Evolutionary conservation across 495 filamentous ascomycete genomes (phyloP).

Genomic region (Lasiosphaeriaceae sp.): DNA sequence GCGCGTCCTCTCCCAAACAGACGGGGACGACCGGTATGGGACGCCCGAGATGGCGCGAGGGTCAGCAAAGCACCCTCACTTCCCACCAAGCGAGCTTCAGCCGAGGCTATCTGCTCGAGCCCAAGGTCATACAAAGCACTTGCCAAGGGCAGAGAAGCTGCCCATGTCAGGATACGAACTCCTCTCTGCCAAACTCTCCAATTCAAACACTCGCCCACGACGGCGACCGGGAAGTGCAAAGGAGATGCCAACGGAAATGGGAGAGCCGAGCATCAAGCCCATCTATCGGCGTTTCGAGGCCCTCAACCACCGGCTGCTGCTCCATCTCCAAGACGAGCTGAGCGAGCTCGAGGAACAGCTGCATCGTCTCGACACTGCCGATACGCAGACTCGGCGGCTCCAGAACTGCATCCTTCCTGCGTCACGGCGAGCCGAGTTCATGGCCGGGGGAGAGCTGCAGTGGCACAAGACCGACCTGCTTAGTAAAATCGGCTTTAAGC

Average conservation of each 20-base stretch:
- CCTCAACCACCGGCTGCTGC: slow-evolving; percentile 78
- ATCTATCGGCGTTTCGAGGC: slow-evolving; percentile 83
- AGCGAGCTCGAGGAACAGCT: slow-evolving; percentile 74
- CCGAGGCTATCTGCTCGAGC: slow-evolving; percentile 26
- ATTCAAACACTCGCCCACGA: slow-evolving; percentile 5
- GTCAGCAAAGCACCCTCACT: slow-evolving; percentile 23
- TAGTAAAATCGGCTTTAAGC: slow-evolving; percentile 65
- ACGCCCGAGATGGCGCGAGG: slow-evolving; percentile 32
- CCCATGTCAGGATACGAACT: slow-evolving; percentile 62
- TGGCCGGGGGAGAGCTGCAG: slow-evolving; percentile 64
- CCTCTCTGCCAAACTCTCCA: slow-evolving; percentile 57
- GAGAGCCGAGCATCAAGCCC: slow-evolving; percentile 48
- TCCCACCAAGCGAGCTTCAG: slow-evolving; percentile 25
- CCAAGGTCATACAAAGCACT: slow-evolving; percentile 23
- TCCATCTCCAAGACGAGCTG: slow-evolving; percentile 86
- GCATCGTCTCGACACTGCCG: slow-evolving; percentile 63
- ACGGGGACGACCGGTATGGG: slow-evolving; percentile 20
- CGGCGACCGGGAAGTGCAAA: slow-evolving; percentile 1
- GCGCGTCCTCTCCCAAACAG: not conserved
- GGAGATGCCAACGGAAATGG: slow-evolving; percentile 10
- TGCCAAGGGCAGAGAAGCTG: slow-evolving; percentile 32
- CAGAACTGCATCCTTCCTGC: slow-evolving; percentile 54
- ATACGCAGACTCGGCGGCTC: slow-evolving; percentile 60
- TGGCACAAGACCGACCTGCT: slow-evolving; percentile 68
- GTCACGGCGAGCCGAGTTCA: slow-evolving; percentile 64